Conservation (phyloP, 257 asterid genomes). For the Euphrasia confusa region DNA sequence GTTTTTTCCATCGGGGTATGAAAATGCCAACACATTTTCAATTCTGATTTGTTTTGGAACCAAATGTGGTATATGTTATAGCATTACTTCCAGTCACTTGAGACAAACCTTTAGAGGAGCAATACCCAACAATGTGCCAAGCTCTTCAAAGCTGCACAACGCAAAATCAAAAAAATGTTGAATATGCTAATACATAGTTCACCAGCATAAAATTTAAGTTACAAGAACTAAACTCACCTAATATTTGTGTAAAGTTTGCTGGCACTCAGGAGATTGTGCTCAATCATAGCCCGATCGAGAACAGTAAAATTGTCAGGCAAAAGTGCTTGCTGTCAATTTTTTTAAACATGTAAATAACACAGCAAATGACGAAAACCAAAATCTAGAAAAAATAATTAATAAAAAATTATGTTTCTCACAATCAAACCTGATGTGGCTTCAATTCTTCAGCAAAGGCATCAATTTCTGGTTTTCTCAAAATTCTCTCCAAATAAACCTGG, state of each 20-base stretch:
- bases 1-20: no score
- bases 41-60: conserved; percentile 12
- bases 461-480: conserved; percentile 92
- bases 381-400: no score
- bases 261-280: conserved; percentile 95
- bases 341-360: conserved; percentile 13
- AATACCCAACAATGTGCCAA: conserved; percentile 94
- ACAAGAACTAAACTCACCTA: conserved; percentile 44
- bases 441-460: conserved; percentile 96
- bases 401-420: background rate
- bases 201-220: conserved; percentile 1
- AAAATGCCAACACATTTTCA: background rate
- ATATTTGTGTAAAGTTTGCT: conserved; percentile 96
- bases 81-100: conserved; percentile 15
- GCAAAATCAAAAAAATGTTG: conserved; percentile 15
- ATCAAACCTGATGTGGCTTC: conserved; percentile 91
- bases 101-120: conserved; percentile 78
- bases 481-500: conserved; percentile 95
- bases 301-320: conserved; percentile 92
- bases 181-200: conserved; percentile 13
- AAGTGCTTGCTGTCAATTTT: conserved; percentile 65
- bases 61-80: conserved; percentile 13
- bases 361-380: conserved; percentile 4
- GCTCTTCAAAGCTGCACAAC: conserved; percentile 71
- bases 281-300: conserved; percentile 98